Base-by-base conservation (phyloP, 179 eudicot genomes). In the Beta corolliflora region DNA sequence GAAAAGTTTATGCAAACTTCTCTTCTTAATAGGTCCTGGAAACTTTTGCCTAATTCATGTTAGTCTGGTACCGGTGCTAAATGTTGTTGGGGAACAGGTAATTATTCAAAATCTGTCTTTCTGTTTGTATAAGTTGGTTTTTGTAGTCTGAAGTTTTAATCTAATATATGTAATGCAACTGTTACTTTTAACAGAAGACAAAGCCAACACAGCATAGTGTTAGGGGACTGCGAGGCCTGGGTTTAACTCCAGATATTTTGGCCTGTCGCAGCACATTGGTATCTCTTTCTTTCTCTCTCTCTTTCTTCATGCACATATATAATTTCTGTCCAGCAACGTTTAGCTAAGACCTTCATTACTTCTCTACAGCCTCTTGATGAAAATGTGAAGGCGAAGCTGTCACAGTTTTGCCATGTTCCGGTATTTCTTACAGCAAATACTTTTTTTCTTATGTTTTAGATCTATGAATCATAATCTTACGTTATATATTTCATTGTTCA, bases 391-490 rank as follows among this genome's bases (percentile, higher is more conserved):
- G 89, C 86, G 11, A 95, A 95, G 82, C 95, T 95, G 77, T 95
- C 98, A 48, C 92, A 92, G 60, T 92, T 92, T 85, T 95, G 98
- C 91, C 97, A 94, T 85, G 96, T 95, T 84, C 95, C 91, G 95
- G 98, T 95, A 93, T 9, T 72, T 64, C 21, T 36, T 44, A 77
- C 65, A 41, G 61, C 36, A 19, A 55, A 48, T 69, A 46, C 55
- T 45, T 59, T 48, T 11, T 50, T 65, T 73, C 2, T 65, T 75
- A 3, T 64, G 55, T 77, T 15, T 14, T 81, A 25, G 10, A 13
- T 73, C 21, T 78, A 41, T 74, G 52, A 58, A 21, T 48, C 11
- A 18, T 44, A 77, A 52, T 45, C 50, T 79, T 54, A 31, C 64
- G 52, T 29, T 31, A 44, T 61, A 41, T 75, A 21, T 81, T 4